Evolutionary conservation across 2,329 filamentous ascomycete genomes (phyloP).

Genomic region (Cercospora citrullina): DNA sequence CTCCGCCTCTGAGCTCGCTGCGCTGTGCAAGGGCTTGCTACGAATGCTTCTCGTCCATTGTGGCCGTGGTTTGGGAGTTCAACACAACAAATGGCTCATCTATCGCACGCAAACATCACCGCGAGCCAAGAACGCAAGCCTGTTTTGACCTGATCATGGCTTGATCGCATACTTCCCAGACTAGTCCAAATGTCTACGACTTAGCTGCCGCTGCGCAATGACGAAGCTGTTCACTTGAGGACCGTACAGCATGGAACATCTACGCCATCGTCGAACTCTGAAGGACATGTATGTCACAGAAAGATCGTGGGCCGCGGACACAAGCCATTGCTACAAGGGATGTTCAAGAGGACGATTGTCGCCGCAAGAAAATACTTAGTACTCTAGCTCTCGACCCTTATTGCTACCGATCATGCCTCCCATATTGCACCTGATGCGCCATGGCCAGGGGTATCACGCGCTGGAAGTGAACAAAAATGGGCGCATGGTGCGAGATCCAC

Average conservation of each 20-base stretch:
- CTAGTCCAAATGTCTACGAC: neutral
- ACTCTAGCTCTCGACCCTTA: neutral
- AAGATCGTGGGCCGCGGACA: neutral
- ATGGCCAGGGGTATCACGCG: conserved; percentile 37
- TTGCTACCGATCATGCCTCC: conserved; percentile 26
- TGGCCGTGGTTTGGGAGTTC: neutral
- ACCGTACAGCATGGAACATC: neutral
- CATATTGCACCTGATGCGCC: conserved; percentile 35
- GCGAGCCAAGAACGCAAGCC: neutral
- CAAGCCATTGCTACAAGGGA: neutral
- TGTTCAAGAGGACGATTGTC: no score
- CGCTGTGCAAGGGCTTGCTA: no score
- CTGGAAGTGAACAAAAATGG: conserved; percentile 31
- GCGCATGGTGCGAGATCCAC: conserved; percentile 32
- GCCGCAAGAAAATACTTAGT: neutral
- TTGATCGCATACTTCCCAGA: neutral
- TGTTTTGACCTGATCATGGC: neutral
- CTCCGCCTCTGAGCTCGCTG: no score
- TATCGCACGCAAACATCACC: neutral
- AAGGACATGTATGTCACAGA: neutral
- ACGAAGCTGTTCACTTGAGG: neutral
- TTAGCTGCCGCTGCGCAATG: conserved; percentile 12
- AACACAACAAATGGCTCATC: neutral
- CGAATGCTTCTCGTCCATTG: no score
- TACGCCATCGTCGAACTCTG: neutral